phyloP scores from a whole-genome alignment of 2,329 filamentous ascomycete genomes.

The Claviceps capensis region DNA sequence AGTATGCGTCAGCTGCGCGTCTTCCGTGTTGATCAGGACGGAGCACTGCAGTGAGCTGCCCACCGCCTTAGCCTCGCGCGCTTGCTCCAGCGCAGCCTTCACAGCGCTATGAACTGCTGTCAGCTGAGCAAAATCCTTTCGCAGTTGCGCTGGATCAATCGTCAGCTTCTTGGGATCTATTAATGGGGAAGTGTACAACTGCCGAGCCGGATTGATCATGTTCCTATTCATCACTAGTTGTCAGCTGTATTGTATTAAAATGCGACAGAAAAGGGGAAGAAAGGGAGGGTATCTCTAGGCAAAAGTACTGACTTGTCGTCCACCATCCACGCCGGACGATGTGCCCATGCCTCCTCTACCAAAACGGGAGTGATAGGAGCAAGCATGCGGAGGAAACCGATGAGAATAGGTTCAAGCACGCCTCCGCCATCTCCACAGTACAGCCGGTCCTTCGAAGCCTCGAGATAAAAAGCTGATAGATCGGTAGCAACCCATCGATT shows the following conservation, averaged over 20 bases:
- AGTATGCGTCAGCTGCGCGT: constrained; percentile 18
- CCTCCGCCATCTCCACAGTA: constrained; percentile 69
- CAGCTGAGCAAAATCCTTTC: constrained; percentile 31
- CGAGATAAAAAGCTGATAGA: constrained; percentile 87
- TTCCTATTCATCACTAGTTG: constrained; percentile 9
- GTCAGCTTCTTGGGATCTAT: constrained; percentile 26
- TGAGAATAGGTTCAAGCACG: constrained; percentile 51
- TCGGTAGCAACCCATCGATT: constrained; percentile 74
- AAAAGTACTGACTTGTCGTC: constrained; percentile 25
- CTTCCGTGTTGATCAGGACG: constrained; percentile 41
- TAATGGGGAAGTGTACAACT: constrained; percentile 32
- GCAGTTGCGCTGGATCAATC: constrained; percentile 24
- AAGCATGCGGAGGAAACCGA: constrained; percentile 63
- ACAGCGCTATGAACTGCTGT: constrained; percentile 49
- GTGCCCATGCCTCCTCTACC: constrained; percentile 78
- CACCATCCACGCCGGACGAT: constrained; percentile 53
- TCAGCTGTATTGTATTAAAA: neutral
- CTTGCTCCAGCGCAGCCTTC: constrained; percentile 62
- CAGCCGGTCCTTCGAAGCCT: constrained; percentile 78
- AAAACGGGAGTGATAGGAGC: constrained; percentile 70
- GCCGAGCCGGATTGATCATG: constrained; percentile 27
- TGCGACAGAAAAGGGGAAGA: constrained; percentile 5
- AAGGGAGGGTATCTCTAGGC: no score
- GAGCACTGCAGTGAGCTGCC: constrained; percentile 71
- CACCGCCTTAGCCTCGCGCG: constrained; percentile 55